Evolutionary conservation across 805 yeast genomes (phyloP), one percentile per base, ranked within the genome.

Genomic region (Groenewaldozyma tartarivorans): DNA sequence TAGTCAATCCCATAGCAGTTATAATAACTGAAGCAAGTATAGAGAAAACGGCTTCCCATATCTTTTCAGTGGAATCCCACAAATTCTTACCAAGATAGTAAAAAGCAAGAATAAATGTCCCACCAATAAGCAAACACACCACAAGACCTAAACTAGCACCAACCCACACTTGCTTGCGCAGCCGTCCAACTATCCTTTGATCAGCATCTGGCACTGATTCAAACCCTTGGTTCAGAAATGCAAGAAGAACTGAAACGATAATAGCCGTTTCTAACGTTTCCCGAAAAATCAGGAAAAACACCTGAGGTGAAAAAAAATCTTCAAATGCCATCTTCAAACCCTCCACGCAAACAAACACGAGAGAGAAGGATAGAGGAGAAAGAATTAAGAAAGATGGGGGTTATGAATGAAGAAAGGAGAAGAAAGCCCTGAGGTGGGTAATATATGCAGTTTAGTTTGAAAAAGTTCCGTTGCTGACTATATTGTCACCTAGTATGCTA

Each of bases 271-370:
- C 96, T 50, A 87, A 66, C 40, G 88, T 68, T 66, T 87, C 96
- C 69, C 96, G 79, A 61, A 87, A 80, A 41, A 84, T 92, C 54
- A 87, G 79, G 66, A 87, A 87, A 71, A 86, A 87, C 47, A 86
- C 83, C 58, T 77, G 79, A 34, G 75, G 79, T 56, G 76, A 76
- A 57, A 79, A 79, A 40, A 52, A 74, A 41, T 60, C 58, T 27
- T 50, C 49, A 36, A 49, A 49, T 27, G 48, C 36, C 47, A 45
- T 41, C 21, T 6, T 26, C 16, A n/a, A n/a, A n/a, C n/a, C n/a
- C n/a, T n/a, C n/a, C n/a, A n/a, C n/a, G n/a, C n/a, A n/a, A n/a
- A n/a, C n/a, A n/a, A n/a, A n/a, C n/a, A n/a, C n/a, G n/a, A n/a
- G n/a, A n/a, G n/a, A n/a, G n/a, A n/a, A n/a, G n/a, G n/a, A n/a